Evolutionary conservation across 257 asterid species (phyloP).

Genomic region (Solanum gandarillasii): DNA sequence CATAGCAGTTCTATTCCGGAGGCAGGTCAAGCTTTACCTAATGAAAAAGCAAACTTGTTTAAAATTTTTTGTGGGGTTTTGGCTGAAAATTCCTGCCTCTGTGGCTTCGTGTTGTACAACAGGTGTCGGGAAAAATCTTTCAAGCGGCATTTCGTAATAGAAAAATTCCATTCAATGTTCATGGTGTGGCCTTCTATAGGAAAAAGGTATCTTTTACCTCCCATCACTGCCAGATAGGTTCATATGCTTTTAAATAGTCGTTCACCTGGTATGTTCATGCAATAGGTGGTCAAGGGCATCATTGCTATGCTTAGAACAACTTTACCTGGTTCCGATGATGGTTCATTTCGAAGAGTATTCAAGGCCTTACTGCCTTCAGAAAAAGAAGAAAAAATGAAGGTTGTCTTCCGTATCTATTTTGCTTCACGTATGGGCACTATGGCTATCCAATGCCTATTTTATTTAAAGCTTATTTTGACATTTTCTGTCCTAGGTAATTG

Average conservation of each 20-base stretch:
- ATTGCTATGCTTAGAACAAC: slow-evolving; percentile 77
- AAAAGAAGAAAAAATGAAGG: slow-evolving; percentile 86
- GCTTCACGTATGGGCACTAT: not conserved
- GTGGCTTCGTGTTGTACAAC: slow-evolving; percentile 15
- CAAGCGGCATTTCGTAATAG: slow-evolving; percentile 81
- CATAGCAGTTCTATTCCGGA: slow-evolving; percentile 82
- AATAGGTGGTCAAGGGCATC: slow-evolving; percentile 75
- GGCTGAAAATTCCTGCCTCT: not conserved
- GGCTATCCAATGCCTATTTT: not conserved
- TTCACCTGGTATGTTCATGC: slow-evolving; percentile 11
- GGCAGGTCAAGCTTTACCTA: slow-evolving; percentile 63
- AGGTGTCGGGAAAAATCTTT: slow-evolving; percentile 89
- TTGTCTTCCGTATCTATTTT: slow-evolving; percentile 10
- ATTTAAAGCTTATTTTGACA: slow-evolving; percentile 8
- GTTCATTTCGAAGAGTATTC: slow-evolving; percentile 58
- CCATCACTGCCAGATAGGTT: not conserved
- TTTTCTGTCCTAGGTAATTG: slow-evolving; percentile 53
- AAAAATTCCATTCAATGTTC: slow-evolving; percentile 82
- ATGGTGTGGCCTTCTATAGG: slow-evolving; percentile 97
- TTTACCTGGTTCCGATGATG: slow-evolving; percentile 82
- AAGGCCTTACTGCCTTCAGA: slow-evolving; percentile 81
- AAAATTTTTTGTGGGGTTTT: not conserved
- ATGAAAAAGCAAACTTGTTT: slow-evolving; percentile 5
- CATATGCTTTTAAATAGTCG: slow-evolving; percentile 13
- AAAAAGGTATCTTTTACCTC: slow-evolving; percentile 52